Evolutionary conservation across 192 early-diverging fungal genomes (phyloP), one percentile per base, ranked within the genome.

Genomic region (Thamnidium elegans): DNA sequence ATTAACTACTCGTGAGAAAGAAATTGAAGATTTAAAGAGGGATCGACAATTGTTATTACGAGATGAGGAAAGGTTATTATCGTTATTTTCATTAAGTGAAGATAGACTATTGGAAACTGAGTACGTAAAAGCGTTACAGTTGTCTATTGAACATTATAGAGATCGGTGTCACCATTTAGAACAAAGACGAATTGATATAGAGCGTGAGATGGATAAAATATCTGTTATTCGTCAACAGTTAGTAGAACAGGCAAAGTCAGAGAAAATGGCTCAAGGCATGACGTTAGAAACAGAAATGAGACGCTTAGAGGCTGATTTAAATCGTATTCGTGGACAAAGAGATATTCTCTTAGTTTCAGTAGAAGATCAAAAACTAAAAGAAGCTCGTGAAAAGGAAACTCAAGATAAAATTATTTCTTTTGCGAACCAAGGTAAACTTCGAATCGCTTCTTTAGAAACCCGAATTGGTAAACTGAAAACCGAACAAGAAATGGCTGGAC

Each of bases 201-300:
- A 79, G 32, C 63, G 63, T 7, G 80, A 83, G 43, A 50, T 78
- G 1, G 77, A 79, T 32, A 76, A 76, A 47, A 65, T 77, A 14
- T 66, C 67, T 54, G 43, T 71, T 0, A 72, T 69, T 52, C 65
- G 81, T 15, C 34, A 63, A 31, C 75, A 70, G 55, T 66, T 79
- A 39, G 72, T 75, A 50, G 80, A 81, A 8, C 55, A 74, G 8
- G 55, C 77, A 1, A 60, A 73, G 19, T 39, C 69, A 0, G 81
- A 77, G 48, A 65, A 81, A 3, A 59, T 68, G 0, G 50, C 75
- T 15, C 78, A 81, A 59, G 62, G 74, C 7, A 71, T 73, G 51
- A 70, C 77, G 2, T 65, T 87, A 44, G 83, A 83, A 26, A 65
- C 72, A 1, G 85, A 85, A 67, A 69, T 79, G 63, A 76, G 75